Evolutionary conservation across 495 filamentous ascomycete genomes (phyloP), one percentile per base, ranked within the genome.

Genomic region (Penicillium lagena): DNA sequence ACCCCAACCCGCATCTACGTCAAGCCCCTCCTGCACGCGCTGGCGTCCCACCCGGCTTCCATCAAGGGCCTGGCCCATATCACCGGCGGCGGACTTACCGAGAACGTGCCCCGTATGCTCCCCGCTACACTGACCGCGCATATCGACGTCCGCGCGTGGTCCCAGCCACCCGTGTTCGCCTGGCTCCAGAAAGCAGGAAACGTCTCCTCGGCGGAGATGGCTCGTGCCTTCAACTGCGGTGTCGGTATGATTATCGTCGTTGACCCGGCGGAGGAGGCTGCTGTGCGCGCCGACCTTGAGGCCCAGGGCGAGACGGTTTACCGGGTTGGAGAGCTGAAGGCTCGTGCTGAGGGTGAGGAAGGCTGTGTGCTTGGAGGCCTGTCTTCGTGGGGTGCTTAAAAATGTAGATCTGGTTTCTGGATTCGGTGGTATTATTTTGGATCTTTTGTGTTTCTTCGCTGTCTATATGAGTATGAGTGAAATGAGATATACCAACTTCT

Each of bases 51-150:
- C 59, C 51, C 59, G 15, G 33, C 55, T 82, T 87, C 50, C 78
- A 95, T 96, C 58, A 90, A 91, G 67, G 93, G 93, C 49, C 85
- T 96, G 59, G 83, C 91, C 7, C 93, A 98, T 61, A 96, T 98
- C 68, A 98, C 93, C 2, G 93, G 93, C 28, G 93, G 93, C 43
- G 93, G 93, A 7, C 73, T 97, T 12, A 71, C 82, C 8, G 93
- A 98, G 58, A 96, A 96, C 68, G 79, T 98, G 6, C 93, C 93
- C 17, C 78, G 93, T 29, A 95, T 95, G 86, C 77, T 98, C 4
- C 93, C 93, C 1, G 44, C 64, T 1, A 70, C 80, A 27, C 78
- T 97, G 5, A 75, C 85, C 4, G 90, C 86, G 9, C 77, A 85
- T 54, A 76, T 98, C 40, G 83, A 96, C 50, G 83, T 86, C 12